Base-by-base conservation (phyloP, 345 rosid species). In the Syzygium aqueum region DNA sequence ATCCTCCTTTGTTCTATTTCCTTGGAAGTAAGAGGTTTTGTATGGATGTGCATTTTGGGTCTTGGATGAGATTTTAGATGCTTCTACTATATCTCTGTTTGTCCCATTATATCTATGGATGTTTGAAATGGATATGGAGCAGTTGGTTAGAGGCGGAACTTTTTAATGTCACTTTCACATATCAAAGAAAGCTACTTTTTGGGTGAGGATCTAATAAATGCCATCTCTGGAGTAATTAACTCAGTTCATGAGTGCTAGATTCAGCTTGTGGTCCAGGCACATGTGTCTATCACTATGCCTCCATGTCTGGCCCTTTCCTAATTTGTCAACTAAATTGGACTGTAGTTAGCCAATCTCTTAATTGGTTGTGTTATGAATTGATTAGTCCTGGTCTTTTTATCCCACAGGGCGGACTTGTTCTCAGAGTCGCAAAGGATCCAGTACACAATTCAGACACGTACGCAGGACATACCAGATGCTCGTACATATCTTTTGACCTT, bases 381-480 rank as follows among this genome's bases (percentile, higher is more conserved):
- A 52, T 86, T 89, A 85, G 54, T 33, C 82, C 46, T 17, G 86
- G 50, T 33, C n/a, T 83, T 84, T 87, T 61, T 28, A 86, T 89
- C 87, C 51, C 92, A 90, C 96, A 98, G 99, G 98, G 97, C 98
- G 53, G 95, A 84, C 86, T 92, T 96, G 93, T 93, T 92, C 85
- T 94, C 99, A 8, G 99, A 96, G 89, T 95, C 99, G 22, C 93
- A 98, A 87, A 91, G 96, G 84, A 96, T 98, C 87, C 86, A 94
- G 56, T 90, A 87, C 84, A 92, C 97, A 43, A 96, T 98, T 73
- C 91, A 95, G 84, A 87, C 91, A 27, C 92, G 91, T 91, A 96
- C 98, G 37, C 88, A 88, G 80, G 97, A 92, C 46, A 95, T 96
- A 90, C 95, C 93, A 51, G 99, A 98, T 93, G 99, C 96, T 87